Conservation (phyloP, 805 yeast genomes). For the Kodamaea kakaduensis region DNA sequence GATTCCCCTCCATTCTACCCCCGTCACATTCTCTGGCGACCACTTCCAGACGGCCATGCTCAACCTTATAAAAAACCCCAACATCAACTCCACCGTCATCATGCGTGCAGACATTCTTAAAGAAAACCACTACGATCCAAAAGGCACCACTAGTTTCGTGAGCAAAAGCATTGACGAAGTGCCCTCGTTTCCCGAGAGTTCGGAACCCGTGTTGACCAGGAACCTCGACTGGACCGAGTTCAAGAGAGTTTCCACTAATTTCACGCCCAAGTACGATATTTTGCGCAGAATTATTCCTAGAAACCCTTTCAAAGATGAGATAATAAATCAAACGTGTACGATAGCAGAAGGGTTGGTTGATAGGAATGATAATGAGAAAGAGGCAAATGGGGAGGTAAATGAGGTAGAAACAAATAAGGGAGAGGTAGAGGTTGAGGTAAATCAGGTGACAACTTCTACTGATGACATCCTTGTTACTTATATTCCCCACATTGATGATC, state of each 20-base stretch:
- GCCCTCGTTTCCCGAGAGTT: conserved; percentile 33
- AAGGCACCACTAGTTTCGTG: conserved; percentile 25
- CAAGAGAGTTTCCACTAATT: conserved; percentile 25
- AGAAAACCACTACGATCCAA: conserved; percentile 42
- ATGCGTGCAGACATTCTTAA: conserved; percentile 78
- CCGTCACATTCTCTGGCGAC: conserved; percentile 44
- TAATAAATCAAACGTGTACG: conserved; percentile 81
- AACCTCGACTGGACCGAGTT: conserved; percentile 32
- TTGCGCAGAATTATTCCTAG: conserved; percentile 90
- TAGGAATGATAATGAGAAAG: conserved; percentile 2
- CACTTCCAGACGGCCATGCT: conserved; percentile 77
- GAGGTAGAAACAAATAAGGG: too few relatives aligned
- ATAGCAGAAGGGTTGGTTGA: conserved; percentile 28
- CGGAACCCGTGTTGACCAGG: conserved; percentile 23
- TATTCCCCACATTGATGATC: conserved; percentile 63
- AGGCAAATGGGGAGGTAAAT: too few relatives aligned
- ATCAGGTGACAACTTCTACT: too few relatives aligned
- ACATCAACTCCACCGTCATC: conserved; percentile 87
- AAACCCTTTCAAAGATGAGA: conserved; percentile 79
- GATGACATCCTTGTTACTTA: conserved; percentile 56
- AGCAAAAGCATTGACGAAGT: conserved; percentile 23
- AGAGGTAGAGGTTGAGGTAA: too few relatives aligned
- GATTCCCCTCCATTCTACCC: conserved; percentile 53
- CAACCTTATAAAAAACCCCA: conserved; percentile 76
- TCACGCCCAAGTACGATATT: conserved; percentile 43